Conservation (phyloP, 2,329 filamentous ascomycete species). For the Hymenoscyphus linearis region DNA sequence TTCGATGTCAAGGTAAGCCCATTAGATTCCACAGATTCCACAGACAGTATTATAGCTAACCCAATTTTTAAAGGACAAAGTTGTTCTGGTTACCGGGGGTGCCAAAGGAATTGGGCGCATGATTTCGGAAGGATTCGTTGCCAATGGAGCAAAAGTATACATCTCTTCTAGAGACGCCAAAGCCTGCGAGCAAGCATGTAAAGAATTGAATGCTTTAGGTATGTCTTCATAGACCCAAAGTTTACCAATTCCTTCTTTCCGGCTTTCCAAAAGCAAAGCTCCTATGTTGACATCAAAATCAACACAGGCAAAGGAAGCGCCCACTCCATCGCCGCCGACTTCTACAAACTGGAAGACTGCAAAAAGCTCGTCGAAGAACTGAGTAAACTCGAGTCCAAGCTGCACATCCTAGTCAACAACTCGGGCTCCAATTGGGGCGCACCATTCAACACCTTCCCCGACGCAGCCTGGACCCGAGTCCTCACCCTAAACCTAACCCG, state of each 20-base stretch:
- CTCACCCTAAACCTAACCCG: conserved; percentile 58
- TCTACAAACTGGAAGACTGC: conserved; percentile 57
- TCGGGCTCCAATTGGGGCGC: conserved; percentile 61
- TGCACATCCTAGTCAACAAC: conserved; percentile 64
- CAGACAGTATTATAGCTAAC: not conserved
- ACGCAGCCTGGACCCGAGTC: conserved; percentile 52
- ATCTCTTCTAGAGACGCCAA: conserved; percentile 62
- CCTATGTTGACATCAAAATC: not conserved
- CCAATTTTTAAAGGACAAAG: conserved; percentile 40
- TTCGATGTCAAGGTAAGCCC: conserved; percentile 53
- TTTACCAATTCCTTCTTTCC: not conserved
- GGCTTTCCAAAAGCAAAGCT: not conserved
- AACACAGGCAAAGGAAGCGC: conserved; percentile 45
- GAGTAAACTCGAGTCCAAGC: conserved; percentile 43
- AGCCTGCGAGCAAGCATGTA: conserved; percentile 52
- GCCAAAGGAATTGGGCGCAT: conserved; percentile 62
- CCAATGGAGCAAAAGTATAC: conserved; percentile 63
- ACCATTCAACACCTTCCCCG: conserved; percentile 53
- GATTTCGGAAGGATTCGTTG: conserved; percentile 62
- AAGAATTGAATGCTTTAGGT: conserved; percentile 50
- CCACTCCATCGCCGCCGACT: conserved; percentile 54
- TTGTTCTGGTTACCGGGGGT: conserved; percentile 53
- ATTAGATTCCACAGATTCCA: too few relatives aligned
- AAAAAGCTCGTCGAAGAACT: conserved; percentile 53
- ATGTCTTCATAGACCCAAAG: conserved; percentile 15